Evolutionary conservation across 2,329 filamentous ascomycete genomes (phyloP), one percentile per base, ranked within the genome.

Genomic region (Stenocarpella maydis): DNA sequence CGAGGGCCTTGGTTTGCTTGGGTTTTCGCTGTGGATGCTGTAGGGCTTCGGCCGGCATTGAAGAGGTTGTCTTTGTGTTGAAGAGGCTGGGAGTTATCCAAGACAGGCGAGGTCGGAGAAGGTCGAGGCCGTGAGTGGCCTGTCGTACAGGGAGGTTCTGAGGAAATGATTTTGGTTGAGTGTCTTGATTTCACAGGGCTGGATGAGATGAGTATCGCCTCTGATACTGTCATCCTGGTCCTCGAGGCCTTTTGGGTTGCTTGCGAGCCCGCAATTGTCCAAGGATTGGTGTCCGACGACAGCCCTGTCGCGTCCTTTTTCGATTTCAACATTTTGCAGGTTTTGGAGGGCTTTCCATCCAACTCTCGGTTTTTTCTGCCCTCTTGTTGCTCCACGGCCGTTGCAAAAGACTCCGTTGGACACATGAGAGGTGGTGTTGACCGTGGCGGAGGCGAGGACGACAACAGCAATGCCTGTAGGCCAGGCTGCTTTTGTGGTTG

Each of bases 211-310:
- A 75, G 8, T 63, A 77, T 76, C 15, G 74, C 71, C 37, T 75
- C 71, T 34, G 68, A 10, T 41, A 43, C 15, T 31, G 45, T 50
- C 12, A 61, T 24, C 49, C 47, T 43, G 14, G 69, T 58, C 53
- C 72, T 75, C 49, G 72, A 60, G 26, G 69, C 72, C 72, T 74
- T 79, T 50, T 77, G 74, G 73, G 73, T 80, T 66, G 50, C 70
- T 72, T 80, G 79, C 77, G 78, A 81, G 77, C 78, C 73, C 39
- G 80, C 76, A 47, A 82, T 77, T 14, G 79, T 80, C 81, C 81
- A 82, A 9, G 81, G 80, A 70, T 82, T 82, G 67, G 76, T 71
- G 9, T 60, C 75, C 3, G 76, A 37, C 39, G 76, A 72, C 37
- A 73, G 73, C 69, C 71, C 68, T 53, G 69, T 26, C 4, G 60